phyloP scores from a whole-genome alignment of 257 asterid species.

The Solanum piurae region DNA sequence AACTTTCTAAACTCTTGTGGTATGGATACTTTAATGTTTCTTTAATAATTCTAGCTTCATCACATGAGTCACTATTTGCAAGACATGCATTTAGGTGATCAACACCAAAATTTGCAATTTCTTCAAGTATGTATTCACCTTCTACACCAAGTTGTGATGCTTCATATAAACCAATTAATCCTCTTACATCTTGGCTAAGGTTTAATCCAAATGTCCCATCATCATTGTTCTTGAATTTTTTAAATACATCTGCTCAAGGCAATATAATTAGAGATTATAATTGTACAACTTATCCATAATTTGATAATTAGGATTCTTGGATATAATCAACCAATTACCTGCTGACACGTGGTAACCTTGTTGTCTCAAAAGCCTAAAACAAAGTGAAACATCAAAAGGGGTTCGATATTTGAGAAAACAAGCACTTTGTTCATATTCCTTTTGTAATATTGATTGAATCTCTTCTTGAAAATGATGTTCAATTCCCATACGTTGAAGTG shows the following conservation, averaged over 20 bases:
- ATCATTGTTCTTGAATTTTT: conserved; percentile 21
- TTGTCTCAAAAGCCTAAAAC: conserved; percentile 36
- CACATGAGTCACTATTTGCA: not conserved
- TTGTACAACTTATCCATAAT: too few species aligned
- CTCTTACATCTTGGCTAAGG: conserved; percentile 6
- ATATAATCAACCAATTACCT: conserved; percentile 2
- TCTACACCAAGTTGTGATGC: conserved; percentile 38
- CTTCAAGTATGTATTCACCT: conserved; percentile 35
- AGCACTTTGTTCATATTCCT: not conserved
- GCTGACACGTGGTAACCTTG: conserved; percentile 22
- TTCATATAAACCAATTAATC: conserved; percentile 32
- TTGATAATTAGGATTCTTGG: too few species aligned
- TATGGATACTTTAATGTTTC: conserved; percentile 27
- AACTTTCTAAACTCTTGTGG: conserved; percentile 25
- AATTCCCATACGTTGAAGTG: conserved; percentile 28
- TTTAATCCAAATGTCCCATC: conserved; percentile 19
- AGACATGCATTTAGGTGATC: not conserved
- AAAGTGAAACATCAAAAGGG: conserved; percentile 22
- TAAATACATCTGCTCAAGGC: conserved; percentile 23
- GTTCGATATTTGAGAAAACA: not conserved
- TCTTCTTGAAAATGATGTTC: conserved; percentile 21
- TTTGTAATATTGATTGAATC: conserved; percentile 8
- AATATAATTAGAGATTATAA: not conserved
- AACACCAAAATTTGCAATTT: conserved; percentile 23
- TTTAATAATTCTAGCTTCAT: not conserved